These are phyloP conservation scores for Penicillium polonicum DNA, from an alignment of 2,329 filamentous ascomycete genomes.

Conservation along the genomic window DNA sequence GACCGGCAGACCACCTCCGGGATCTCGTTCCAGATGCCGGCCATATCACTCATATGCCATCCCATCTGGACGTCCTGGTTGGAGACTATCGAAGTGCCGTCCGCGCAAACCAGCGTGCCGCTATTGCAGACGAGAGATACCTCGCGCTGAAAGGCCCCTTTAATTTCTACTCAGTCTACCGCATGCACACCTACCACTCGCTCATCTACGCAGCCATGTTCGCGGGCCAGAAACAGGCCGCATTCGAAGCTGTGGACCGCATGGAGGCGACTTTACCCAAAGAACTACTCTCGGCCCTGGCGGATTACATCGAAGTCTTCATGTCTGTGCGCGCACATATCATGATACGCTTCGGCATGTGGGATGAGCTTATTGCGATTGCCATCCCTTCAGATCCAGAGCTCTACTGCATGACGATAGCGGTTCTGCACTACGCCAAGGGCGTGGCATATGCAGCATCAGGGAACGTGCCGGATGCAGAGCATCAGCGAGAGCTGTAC, in stretches of 20 bases:
- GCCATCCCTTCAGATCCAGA: conserved; percentile 56
- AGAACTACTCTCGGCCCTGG: conserved; percentile 70
- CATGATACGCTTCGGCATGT: conserved; percentile 69
- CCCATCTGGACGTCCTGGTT: conserved; percentile 70
- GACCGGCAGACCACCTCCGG: conserved; percentile 61
- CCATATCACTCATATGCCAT: conserved; percentile 74
- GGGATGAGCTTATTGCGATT: conserved; percentile 63
- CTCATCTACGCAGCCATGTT: conserved; percentile 77
- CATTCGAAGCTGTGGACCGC: conserved; percentile 58
- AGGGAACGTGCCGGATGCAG: conserved; percentile 56
- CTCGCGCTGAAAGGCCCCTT: conserved; percentile 56
- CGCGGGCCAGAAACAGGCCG: conserved; percentile 62
- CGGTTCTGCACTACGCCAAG: conserved; percentile 67
- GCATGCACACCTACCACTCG: conserved; percentile 73
- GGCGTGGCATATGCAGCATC: conserved; percentile 65
- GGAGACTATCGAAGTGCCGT: conserved; percentile 70
- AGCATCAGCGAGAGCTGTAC: conserved; percentile 54
- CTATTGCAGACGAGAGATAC: conserved; percentile 66
- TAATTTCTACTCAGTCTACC: conserved; percentile 76
- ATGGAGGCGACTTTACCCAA: conserved; percentile 65
- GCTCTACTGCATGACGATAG: conserved; percentile 68
- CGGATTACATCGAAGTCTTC: conserved; percentile 74
- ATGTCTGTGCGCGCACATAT: conserved; percentile 67
- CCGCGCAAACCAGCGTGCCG: conserved; percentile 64
- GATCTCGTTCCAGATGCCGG: conserved; percentile 67